Conservation (phyloP, 768 basidiomycete species). For the Heimioporus sp. region DNA sequence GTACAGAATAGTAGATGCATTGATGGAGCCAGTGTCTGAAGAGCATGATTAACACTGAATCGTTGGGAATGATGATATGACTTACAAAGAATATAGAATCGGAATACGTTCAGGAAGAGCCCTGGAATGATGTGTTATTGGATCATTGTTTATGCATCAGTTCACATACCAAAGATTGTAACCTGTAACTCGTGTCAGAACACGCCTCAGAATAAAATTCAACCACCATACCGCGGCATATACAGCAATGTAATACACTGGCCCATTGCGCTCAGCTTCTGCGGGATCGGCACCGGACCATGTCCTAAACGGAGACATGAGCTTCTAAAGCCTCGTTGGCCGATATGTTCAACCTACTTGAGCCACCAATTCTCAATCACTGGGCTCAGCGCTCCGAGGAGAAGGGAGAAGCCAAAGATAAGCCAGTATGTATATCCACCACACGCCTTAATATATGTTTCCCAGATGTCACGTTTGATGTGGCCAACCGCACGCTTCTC, state of each 20-base stretch:
- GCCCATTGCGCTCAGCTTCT: conserved; percentile 39
- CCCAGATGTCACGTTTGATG: conserved; percentile 67
- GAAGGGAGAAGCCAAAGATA: conserved; percentile 49
- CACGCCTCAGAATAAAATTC: not conserved
- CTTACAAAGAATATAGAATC: conserved; percentile 74
- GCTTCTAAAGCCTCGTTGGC: conserved; percentile 4
- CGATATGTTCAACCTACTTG: conserved; percentile 33
- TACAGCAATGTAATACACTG: conserved; percentile 48
- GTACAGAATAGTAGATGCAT: conserved; percentile 76
- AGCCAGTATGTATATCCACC: conserved; percentile 56
- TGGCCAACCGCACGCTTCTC: conserved; percentile 76
- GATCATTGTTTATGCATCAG: not conserved
- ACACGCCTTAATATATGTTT: conserved; percentile 50
- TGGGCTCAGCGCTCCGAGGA: conserved; percentile 60
- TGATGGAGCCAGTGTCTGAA: conserved; percentile 73
- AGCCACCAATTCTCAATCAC: conserved; percentile 75
- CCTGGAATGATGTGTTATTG: conserved; percentile 35
- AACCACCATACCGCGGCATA: conserved; percentile 58
- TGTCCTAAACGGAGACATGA: conserved; percentile 34
- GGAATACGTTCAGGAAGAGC: conserved; percentile 53
- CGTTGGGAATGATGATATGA: conserved; percentile 3
- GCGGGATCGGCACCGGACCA: conserved; percentile 56
- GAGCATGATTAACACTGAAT: conserved; percentile 2
- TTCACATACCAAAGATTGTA: conserved; percentile 32
- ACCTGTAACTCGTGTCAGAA: conserved; percentile 32